A percentile compares a stretch with the other conserved stretches of the same genome.
phyloP scores from a whole-genome alignment of 148 eudicot genomes.

The Silene uniflora region DNA sequence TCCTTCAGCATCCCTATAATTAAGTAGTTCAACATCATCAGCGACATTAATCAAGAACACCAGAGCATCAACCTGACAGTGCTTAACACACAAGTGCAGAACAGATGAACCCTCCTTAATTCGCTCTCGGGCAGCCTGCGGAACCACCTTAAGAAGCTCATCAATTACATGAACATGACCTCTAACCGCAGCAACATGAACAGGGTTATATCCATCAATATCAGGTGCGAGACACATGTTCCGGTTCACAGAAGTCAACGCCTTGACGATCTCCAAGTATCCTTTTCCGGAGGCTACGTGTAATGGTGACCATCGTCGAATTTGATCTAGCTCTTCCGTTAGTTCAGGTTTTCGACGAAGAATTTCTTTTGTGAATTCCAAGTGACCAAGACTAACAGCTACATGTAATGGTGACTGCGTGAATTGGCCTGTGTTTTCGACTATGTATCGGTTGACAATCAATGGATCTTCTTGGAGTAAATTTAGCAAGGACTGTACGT shows the following conservation, averaged over 20 bases:
- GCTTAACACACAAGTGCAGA: constrained; percentile 30
- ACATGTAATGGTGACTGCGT: constrained; percentile 12
- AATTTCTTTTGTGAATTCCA: too few species aligned
- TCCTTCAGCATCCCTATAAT: constrained; percentile 15
- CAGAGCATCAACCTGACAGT: constrained; percentile 8
- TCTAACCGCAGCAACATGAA: too few species aligned
- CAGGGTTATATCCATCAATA: too few species aligned
- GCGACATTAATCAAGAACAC: not conserved
- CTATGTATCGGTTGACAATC: constrained; percentile 29
- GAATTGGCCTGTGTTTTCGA: not conserved
- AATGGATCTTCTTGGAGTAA: constrained; percentile 27
- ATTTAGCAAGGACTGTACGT: constrained; percentile 2
- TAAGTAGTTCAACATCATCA: constrained; percentile 11
- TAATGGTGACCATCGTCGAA: constrained; percentile 24
- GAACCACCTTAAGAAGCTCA: not conserved
- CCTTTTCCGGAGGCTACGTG: constrained; percentile 31
- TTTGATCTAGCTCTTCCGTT: too few species aligned
- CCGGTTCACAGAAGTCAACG: constrained; percentile 3
- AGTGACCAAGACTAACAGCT: too few species aligned
- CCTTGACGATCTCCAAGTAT: constrained; percentile 12
- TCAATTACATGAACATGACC: too few species aligned
- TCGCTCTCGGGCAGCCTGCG: constrained; percentile 17
- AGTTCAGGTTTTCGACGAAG: too few species aligned
- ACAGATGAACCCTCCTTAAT: constrained; percentile 11
- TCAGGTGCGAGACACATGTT: too few species aligned